Base-by-base conservation (phyloP, 2,329 filamentous ascomycete species). In the Fusarium nelsonii region DNA sequence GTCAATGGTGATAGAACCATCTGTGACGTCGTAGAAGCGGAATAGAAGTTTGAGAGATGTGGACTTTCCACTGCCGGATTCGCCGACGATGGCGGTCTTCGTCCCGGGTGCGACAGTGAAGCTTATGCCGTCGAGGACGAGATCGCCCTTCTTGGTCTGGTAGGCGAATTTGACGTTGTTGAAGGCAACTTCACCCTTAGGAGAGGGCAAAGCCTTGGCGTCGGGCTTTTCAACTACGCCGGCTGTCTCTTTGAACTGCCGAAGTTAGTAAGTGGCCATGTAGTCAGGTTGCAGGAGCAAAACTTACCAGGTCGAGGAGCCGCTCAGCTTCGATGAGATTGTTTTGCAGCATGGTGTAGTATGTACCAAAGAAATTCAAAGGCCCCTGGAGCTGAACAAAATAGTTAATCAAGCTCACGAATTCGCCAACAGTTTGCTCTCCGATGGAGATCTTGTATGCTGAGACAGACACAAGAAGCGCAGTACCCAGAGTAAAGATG, bases 321-420 rank as follows among this genome's bases (percentile, higher is more conserved):
- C 81, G 78, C 73, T 84, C 81, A 5, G 82, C 81, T 60, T 83
- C 80, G 16, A 84, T 82, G 1, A 84, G 70, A 15, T 82, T 82
- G 63, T 81, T 82, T 71, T 83, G 80, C 10, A 84, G 73, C 78
- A 82, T 79, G 9, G 77, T 82, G 60, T 83, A 84, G 59, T 82
- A 83, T 3, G 81, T 83, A 0, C 82, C 81, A 66, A 90, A 90
- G 76, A 88, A 90, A 73, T 88, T 89, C 51, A 90, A 80, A 6
- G 88, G 88, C 8, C 83, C 85, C 65, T 88, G 87, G 6, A 89
- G 80, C 72, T 88, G 87, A n/a, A 84, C 83, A 78, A 89, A 87
- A 75, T 88, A 89, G 23, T 84, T 84, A 57, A 89, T 81, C 15
- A 89, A 74, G 26, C 80, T 80, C 20, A 88, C 85, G 59, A 90